Evolutionary conservation across 495 filamentous ascomycete species (phyloP).

Genomic region (Penicillium diatomitis): DNA sequence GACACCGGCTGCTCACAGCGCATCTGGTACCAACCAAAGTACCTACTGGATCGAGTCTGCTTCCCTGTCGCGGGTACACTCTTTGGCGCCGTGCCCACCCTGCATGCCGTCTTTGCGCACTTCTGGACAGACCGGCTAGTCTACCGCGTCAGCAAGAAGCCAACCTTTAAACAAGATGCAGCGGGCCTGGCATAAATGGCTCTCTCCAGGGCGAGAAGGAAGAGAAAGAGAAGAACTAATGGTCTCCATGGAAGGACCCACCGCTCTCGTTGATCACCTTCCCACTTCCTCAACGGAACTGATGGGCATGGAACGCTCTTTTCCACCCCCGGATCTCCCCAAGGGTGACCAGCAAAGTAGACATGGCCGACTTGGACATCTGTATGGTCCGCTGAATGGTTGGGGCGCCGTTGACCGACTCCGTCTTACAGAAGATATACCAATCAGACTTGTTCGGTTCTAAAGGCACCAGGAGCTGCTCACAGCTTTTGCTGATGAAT

Average conservation of each 20-base stretch:
- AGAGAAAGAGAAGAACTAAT: not conserved
- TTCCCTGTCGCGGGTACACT: slow-evolving; percentile 52
- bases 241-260: not conserved
- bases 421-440: slow-evolving; percentile 9
- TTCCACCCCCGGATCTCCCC: not conserved
- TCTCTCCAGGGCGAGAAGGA: not conserved
- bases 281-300: not conserved
- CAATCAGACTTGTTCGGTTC: slow-evolving; percentile 10
- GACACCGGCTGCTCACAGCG: slow-evolving; percentile 51
- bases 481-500: slow-evolving; percentile 1
- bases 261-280: not conserved
- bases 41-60: slow-evolving; percentile 46
- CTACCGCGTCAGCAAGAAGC: slow-evolving; percentile 60
- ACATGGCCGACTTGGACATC: not conserved
- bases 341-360: not conserved
- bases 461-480: slow-evolving; percentile 11
- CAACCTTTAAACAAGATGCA: slow-evolving; percentile 17
- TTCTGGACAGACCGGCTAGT: slow-evolving; percentile 58
- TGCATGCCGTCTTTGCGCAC: slow-evolving; percentile 54
- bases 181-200: slow-evolving; percentile 3
- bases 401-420: not conserved
- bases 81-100: slow-evolving; percentile 52
- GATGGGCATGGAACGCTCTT: not conserved
- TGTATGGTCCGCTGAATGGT: not conserved
- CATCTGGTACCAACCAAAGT: slow-evolving; percentile 34